Conservation (phyloP, 2,329 filamentous ascomycete genomes). For the Tolypocladium album region DNA sequence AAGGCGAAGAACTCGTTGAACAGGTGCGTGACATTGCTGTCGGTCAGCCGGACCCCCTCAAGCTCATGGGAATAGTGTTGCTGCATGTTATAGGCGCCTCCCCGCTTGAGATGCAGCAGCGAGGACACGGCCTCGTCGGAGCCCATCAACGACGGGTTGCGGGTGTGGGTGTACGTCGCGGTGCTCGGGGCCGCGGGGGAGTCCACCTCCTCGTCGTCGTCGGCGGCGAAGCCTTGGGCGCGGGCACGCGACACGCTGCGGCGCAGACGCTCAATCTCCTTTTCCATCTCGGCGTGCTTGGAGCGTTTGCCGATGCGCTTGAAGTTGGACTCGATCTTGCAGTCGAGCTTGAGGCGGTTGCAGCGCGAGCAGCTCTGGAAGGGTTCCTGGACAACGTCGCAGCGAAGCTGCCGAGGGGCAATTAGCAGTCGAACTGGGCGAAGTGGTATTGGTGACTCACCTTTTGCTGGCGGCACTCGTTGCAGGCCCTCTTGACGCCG, state of each 20-base stretch:
- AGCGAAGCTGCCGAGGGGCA: slow-evolving; percentile 49
- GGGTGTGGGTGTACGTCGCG: slow-evolving; percentile 46
- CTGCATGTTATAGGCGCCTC: slow-evolving; percentile 49
- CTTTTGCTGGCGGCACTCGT: slow-evolving; percentile 80
- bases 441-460: slow-evolving; percentile 33
- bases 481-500: slow-evolving; percentile 69
- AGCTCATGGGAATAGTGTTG: slow-evolving; percentile 50
- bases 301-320: slow-evolving; percentile 75
- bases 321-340: slow-evolving; percentile 82
- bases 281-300: slow-evolving; percentile 79
- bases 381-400: slow-evolving; percentile 73
- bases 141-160: slow-evolving; percentile 54
- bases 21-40: slow-evolving; percentile 51
- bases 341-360: slow-evolving; percentile 67
- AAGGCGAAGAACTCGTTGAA: slow-evolving; percentile 66
- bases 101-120: slow-evolving; percentile 54
- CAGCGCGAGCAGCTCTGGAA: slow-evolving; percentile 71
- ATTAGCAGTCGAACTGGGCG: not conserved
- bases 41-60: slow-evolving; percentile 53
- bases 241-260: slow-evolving; percentile 50
- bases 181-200: slow-evolving; percentile 44
- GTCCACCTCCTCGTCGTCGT: slow-evolving; percentile 46
- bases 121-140: slow-evolving; percentile 60
- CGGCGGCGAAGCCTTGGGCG: slow-evolving; percentile 43
- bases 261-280: slow-evolving; percentile 62